phyloP scores from a whole-genome alignment of 441 rosid species.

The Populus trichocarpa region DNA sequence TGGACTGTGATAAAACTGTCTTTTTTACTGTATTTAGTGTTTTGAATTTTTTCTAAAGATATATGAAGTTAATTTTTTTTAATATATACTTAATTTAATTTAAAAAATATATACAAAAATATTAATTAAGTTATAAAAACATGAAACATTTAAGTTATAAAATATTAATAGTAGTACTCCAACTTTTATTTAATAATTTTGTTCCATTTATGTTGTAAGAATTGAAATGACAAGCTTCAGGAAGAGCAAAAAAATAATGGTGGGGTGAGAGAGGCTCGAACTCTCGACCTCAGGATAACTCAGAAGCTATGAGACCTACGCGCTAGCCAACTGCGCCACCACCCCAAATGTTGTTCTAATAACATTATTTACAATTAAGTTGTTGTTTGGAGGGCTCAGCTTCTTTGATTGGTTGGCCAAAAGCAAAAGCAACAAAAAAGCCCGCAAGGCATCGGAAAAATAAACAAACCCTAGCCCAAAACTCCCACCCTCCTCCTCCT shows the following conservation, averaged over 20 bases:
- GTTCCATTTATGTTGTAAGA: background rate
- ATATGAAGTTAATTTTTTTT: no score
- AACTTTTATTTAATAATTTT: no score
- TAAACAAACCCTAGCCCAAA: conserved; percentile 23
- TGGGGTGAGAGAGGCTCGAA: conserved; percentile 99
- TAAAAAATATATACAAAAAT: no score
- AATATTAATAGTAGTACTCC: no score
- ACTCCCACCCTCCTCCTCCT: conserved; percentile 10
- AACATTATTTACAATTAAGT: no score
- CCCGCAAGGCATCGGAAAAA: background rate
- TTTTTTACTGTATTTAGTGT: no score
- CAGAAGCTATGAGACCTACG: conserved; percentile 99
- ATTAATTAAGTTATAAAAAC: no score
- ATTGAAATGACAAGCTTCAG: background rate
- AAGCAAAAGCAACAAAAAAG: background rate
- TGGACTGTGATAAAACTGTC: no score
- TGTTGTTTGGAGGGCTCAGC: background rate
- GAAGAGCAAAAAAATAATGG: background rate
- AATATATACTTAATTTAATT: no score
- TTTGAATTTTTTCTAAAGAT: no score
- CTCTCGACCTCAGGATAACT: conserved; percentile 99
- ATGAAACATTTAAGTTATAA: no score
- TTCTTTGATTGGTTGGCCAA: background rate
- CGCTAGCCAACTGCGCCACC: conserved; percentile 99
- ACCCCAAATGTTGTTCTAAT: conserved; percentile 30